phyloP scores from a whole-genome alignment of 2,329 filamentous ascomycete species.

The Colletotrichum eremochloae region DNA sequence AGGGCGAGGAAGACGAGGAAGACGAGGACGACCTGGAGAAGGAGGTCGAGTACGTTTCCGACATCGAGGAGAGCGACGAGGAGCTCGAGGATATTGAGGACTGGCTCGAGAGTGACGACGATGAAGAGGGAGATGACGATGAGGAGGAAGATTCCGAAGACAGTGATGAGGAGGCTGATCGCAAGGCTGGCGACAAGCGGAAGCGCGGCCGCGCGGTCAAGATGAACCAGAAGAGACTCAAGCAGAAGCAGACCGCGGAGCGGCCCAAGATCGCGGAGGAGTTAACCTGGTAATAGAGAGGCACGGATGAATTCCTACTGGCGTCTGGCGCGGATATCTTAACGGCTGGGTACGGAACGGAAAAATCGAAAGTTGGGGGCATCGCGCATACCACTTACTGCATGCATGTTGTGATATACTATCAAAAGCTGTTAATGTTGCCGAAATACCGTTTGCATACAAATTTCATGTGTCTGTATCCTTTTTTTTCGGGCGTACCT shows the following conservation, averaged over 20 bases:
- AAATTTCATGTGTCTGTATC: not conserved
- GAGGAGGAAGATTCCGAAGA: conserved; percentile 71
- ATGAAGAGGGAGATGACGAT: conserved; percentile 67
- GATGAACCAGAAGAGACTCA: conserved; percentile 57
- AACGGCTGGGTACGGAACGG: conserved; percentile 38
- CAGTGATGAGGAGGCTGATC: conserved; percentile 67
- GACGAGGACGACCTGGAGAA: conserved; percentile 78
- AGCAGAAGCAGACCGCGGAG: conserved; percentile 63
- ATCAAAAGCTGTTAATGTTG: conserved; percentile 27
- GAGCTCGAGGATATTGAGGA: conserved; percentile 83
- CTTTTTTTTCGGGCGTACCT: too few species aligned
- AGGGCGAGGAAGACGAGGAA: conserved; percentile 74
- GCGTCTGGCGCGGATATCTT: conserved; percentile 41
- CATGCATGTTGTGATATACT: conserved; percentile 26
- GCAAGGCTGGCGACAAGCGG: conserved; percentile 68
- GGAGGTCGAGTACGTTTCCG: conserved; percentile 92
- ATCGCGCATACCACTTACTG: conserved; percentile 29
- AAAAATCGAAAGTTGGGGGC: conserved; percentile 25
- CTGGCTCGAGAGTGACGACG: conserved; percentile 84
- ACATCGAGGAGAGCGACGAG: conserved; percentile 86
- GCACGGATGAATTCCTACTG: conserved; percentile 28
- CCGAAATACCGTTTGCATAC: conserved; percentile 9
- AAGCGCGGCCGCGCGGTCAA: conserved; percentile 64
- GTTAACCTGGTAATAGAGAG: conserved; percentile 54
- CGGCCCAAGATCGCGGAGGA: conserved; percentile 57